Base-by-base conservation (phyloP, 805 yeast genomes). In the Sugiyamaella floridensis region DNA sequence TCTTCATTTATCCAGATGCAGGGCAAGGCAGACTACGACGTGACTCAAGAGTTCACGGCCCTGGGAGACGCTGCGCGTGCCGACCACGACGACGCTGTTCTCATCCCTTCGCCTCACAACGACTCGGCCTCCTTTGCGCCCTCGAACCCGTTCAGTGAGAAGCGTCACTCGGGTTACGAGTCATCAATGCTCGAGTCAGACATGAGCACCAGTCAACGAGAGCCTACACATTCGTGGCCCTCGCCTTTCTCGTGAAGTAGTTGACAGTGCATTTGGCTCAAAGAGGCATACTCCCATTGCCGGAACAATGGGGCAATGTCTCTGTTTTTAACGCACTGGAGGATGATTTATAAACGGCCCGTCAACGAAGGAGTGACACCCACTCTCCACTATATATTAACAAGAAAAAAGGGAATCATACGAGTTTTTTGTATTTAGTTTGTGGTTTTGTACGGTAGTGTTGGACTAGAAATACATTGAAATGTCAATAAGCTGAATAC, bases 51-150 rank as follows among this genome's bases (percentile, higher is more conserved):
- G 54, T 73, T 87, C 55, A 63, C 82, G 42, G 95, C 90, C 2
- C 75, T 88, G 55, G 96, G 96, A 55, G 65, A 73, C 14, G 87
- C 89, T n/a, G 95, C 95, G 3, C 83, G 81, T 63, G 88, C 87
- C 57, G 95, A 87, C 67, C 79, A 82, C 58, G 78, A 74, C 18
- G 59, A 57, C 15, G 54, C 56, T 44, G 77, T 85, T 63, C 82
- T 93, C 89, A 47, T 53, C 10, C 48, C 41, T n/a, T 22, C 18
- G 10, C 43, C 34, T 11, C 19, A 12, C 7, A 45, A 29, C 32
- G 51, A 42, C 19, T n/a, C 43, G 20, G 48, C 15, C 19, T 49
- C 51, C 43, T 14, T 49, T 6, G 40, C 47, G 2, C 26, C 51
- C 12, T 37, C 45, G 14, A 51, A 51, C 22, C 51, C 54, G n/a